phyloP scores from a whole-genome alignment of 352 stramenopile genomes.

The Globisporangium yorkense region DNA sequence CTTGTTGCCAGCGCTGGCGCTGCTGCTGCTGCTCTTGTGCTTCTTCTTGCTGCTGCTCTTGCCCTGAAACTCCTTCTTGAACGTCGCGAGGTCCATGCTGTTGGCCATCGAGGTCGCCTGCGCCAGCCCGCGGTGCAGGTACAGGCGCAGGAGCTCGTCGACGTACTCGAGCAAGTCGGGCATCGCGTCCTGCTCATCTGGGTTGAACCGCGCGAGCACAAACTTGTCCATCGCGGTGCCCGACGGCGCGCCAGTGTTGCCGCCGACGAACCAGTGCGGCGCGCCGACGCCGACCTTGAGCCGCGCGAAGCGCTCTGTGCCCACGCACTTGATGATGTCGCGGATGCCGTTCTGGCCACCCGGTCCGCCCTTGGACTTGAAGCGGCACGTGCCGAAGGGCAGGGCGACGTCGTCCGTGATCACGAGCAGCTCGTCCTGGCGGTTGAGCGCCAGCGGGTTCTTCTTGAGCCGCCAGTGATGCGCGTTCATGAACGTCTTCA shows the following conservation, averaged over 20 bases:
- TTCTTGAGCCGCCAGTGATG: constrained; percentile 83
- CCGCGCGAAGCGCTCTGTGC: constrained; percentile 75
- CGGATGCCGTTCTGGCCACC: constrained; percentile 79
- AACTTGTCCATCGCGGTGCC: constrained; percentile 84
- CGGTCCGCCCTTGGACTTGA: constrained; percentile 70
- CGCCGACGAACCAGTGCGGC: constrained; percentile 69
- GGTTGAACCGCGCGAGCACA: constrained; percentile 70
- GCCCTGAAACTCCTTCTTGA: constrained; percentile 30
- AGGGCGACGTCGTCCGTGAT: constrained; percentile 76
- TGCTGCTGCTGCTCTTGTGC: constrained; percentile 20
- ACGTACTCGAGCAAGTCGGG: constrained; percentile 53
- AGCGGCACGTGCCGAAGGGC: constrained; percentile 76
- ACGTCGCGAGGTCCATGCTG: constrained; percentile 62
- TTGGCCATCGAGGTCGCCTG: constrained; percentile 71
- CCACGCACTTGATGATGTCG: constrained; percentile 83
- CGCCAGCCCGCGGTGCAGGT: constrained; percentile 70
- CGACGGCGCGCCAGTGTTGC: constrained; percentile 55
- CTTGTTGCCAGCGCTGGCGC: neutral
- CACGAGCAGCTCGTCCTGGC: constrained; percentile 82
- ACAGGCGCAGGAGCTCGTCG: constrained; percentile 75
- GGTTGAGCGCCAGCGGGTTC: constrained; percentile 71
- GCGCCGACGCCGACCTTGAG: constrained; percentile 79
- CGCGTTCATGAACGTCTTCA: constrained; percentile 73
- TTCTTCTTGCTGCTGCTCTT: neutral
- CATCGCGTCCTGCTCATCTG: constrained; percentile 75